A percentile compares a stretch with the other conserved stretches of the same genome.
Evolutionary conservation across 176 grass and related monocot genomes (phyloP).

Genomic region (Musa acuminata): DNA sequence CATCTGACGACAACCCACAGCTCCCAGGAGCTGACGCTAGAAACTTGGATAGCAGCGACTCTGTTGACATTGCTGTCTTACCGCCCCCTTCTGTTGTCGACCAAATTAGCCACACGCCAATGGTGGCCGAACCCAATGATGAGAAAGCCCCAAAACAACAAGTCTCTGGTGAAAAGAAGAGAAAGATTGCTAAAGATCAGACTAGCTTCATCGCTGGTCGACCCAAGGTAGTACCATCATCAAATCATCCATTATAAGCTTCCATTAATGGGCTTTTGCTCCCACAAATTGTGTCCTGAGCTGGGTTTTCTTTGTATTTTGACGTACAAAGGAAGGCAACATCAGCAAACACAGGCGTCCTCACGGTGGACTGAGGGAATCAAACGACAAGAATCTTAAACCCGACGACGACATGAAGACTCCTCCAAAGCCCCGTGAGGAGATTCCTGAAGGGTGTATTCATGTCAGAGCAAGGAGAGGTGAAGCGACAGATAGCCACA

Average conservation of each 20-base stretch:
- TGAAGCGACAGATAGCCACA: constrained; percentile 32
- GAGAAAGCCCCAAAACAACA: neutral
- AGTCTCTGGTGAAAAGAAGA: constrained; percentile 10
- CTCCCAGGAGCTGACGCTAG: neutral
- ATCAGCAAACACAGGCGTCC: constrained; percentile 19
- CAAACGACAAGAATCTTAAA: constrained; percentile 16
- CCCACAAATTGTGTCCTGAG: neutral
- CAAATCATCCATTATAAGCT: neutral
- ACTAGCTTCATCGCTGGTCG: constrained; percentile 10
- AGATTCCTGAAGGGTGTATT: constrained; percentile 22
- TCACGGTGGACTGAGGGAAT: constrained; percentile 6
- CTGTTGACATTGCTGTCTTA: constrained; percentile 4
- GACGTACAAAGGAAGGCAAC: constrained; percentile 21
- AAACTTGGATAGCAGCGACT: constrained; percentile 10
- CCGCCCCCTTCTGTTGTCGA: constrained; percentile 1
- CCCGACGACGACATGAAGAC: neutral
- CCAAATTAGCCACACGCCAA: neutral
- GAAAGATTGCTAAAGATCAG: neutral
- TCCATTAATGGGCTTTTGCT: neutral
- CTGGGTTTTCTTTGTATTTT: neutral
- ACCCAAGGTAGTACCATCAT: constrained; percentile 1
- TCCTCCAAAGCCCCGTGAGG: constrained; percentile 1
- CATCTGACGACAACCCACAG: constrained; percentile 11
- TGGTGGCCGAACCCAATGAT: neutral
- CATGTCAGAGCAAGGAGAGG: constrained; percentile 39